These are phyloP conservation scores for Cornus suecica DNA, from an alignment of 148 eudicot genomes.

Conservation along the genomic window DNA sequence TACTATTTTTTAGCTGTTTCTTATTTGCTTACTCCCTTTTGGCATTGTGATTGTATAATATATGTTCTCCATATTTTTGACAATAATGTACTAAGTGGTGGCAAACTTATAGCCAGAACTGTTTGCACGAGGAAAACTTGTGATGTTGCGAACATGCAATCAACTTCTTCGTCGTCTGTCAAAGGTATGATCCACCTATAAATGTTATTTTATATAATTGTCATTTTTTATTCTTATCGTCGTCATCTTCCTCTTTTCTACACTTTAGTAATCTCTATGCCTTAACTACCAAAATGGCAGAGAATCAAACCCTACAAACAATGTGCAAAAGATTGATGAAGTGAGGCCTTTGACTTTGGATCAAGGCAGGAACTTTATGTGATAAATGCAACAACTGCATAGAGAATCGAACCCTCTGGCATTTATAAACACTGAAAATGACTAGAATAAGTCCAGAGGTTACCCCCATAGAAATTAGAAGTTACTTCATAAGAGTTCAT, in stretches of 20 bases:
- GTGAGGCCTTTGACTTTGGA: not conserved
- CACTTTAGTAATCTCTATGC: too few relatives aligned
- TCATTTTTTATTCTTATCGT: not conserved
- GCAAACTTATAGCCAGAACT: conserved; percentile 68
- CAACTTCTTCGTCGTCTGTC: conserved; percentile 98
- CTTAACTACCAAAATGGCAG: too few relatives aligned
- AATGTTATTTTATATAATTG: not conserved
- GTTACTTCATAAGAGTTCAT: too few relatives aligned
- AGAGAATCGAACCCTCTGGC: not conserved
- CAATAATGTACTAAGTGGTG: conserved; percentile 12
- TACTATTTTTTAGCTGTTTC: not conserved
- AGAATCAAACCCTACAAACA: too few relatives aligned
- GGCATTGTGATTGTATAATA: not conserved
- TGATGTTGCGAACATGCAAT: conserved; percentile 98
- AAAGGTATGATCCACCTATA: conserved; percentile 51
- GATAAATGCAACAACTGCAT: not conserved
- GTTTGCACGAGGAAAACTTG: conserved; percentile 96
- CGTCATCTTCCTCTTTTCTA: not conserved
- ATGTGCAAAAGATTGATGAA: too few relatives aligned
- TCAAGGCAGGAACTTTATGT: not conserved
- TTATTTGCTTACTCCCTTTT: conserved; percentile 3
- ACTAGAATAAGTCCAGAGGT: too few relatives aligned
- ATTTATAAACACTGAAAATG: too few relatives aligned
- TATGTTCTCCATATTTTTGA: not conserved
- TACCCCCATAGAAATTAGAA: too few relatives aligned